A percentile compares a stretch with the other conserved stretches of the same genome.
Evolutionary conservation across 106 monocot genomes (phyloP).

Genomic region (Amphibolis antarctica): DNA sequence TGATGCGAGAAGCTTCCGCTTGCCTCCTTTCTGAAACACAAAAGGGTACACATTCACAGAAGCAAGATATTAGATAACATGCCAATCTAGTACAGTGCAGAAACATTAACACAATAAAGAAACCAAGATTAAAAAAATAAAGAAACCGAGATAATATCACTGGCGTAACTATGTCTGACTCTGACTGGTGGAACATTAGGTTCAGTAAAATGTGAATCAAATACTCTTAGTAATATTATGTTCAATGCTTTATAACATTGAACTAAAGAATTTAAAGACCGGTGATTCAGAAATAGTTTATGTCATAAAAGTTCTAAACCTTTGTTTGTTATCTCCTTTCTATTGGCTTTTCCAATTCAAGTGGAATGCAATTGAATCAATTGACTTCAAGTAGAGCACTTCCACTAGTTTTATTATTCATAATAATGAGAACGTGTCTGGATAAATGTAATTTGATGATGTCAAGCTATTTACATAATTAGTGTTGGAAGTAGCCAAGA

Average conservation of each 20-base stretch:
- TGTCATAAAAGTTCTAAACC: background rate
- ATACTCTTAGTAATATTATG: background rate
- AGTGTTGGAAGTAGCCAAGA: no score
- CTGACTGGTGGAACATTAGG: background rate
- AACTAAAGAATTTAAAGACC: background rate
- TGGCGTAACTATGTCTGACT: no score
- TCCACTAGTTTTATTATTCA: no score
- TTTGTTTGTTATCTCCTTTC: background rate
- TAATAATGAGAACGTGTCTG: no score
- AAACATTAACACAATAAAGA: background rate
- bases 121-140: background rate
- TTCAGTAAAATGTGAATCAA: background rate
- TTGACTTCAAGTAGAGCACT: background rate
- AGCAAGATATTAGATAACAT: background rate
- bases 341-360: background rate
- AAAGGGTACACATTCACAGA: background rate
- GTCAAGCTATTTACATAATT: no score
- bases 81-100: background rate
- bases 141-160: no score
- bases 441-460: no score
- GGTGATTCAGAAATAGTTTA: background rate
- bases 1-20: conserved; percentile 9
- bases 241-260: background rate
- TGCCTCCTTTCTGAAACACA: conserved; percentile 10
- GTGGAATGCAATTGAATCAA: background rate